Evolutionary conservation across 306 rosid species (phyloP), one percentile per base, ranked within the genome.

Genomic region (Pyrus communis): DNA sequence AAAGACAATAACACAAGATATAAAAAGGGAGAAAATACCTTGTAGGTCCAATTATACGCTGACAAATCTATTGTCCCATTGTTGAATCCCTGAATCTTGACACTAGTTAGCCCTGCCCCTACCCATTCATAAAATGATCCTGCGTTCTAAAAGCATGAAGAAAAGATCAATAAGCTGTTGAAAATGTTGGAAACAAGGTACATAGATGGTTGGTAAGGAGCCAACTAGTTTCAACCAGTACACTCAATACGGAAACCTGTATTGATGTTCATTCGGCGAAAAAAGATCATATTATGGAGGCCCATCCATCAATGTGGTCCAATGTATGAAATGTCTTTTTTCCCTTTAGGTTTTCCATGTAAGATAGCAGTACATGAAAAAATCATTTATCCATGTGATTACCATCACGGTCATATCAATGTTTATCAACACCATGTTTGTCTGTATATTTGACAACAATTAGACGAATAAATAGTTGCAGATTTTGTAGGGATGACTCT

Each of bases 41-140:
- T 90, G 89, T 94, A 90, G 70, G 85, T 78, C 98, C 98, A 94
- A 33, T 87, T 77, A 82, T 84, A 33, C n/a, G 89, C 86, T 62
- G 96, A 94, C 77, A 94, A 69, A 89, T 91, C 91, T 58, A 87
- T 19, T 51, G 89, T 89, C 79, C 89, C 91, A 72, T 89, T 91
- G 78, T 77, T 83, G 79, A 89, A 85, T 66, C 97, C 98, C 71
- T 70, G 22, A 62, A 94, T 86, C 76, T 85, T 83, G 59, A 91
- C 95, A 75, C 88, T 87, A 63, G 90, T 84, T 49, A 88, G 74
- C 83, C 98, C 97, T 52, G 98, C 97, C 79, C 96, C 98, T 3
- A 85, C 51, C 79, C 91, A 94, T 54, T 94, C 98, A 79, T 87
- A 94, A 83, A 76, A 92, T 54, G 97, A 85, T 77, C 98, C 98